Conservation (phyloP, 306 rosid species). For the Cajanus cajan region DNA sequence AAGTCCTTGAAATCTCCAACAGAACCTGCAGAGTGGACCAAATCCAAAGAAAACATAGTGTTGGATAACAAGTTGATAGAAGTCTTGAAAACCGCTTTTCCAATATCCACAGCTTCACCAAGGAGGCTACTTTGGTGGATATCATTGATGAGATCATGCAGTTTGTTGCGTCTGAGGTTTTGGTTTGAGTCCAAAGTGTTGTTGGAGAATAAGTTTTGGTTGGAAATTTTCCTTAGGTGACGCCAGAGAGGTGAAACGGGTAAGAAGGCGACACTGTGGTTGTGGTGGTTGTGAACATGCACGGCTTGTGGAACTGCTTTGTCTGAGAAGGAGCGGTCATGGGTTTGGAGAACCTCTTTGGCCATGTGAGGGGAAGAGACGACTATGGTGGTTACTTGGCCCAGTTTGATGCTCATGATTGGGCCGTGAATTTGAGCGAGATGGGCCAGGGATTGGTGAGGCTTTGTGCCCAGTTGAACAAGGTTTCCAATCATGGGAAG, state of each 20-base stretch:
- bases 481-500: not conserved
- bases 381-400: conserved; percentile 39
- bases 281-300: not conserved
- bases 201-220: not conserved
- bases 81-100: not conserved
- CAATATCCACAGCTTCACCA: conserved; percentile 33
- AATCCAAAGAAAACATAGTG: not conserved
- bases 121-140: not conserved
- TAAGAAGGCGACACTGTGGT: conserved; percentile 11
- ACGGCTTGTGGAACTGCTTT: not conserved
- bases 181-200: not conserved
- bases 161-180: not conserved
- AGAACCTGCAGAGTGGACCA: not conserved
- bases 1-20: not conserved
- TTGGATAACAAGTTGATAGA: not conserved
- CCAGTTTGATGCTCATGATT: conserved; percentile 2
- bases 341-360: conserved; percentile 34
- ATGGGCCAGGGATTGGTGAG: not conserved
- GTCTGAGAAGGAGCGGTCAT: conserved; percentile 34
- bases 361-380: conserved; percentile 35
- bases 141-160: not conserved
- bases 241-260: conserved; percentile 34
- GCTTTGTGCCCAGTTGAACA: not conserved
- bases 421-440: not conserved
- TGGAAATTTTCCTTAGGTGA: conserved; percentile 32